Base-by-base conservation (phyloP, 495 filamentous ascomycete species). In the Aspergillus sclerotiicarbonarius region DNA sequence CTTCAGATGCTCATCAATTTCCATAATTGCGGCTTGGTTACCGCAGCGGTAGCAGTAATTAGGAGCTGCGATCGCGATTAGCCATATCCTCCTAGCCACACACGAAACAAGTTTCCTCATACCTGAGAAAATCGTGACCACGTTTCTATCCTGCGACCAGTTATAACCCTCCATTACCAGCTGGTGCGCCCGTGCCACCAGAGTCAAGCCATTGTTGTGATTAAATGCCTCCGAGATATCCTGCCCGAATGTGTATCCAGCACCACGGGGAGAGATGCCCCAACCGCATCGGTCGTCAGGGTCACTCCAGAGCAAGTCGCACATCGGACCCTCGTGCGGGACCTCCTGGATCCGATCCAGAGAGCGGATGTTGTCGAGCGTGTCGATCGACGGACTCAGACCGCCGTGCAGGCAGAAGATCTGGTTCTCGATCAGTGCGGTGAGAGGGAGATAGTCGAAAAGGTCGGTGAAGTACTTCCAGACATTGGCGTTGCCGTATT, bases 401-500 rank as follows among this genome's bases (percentile, higher is more conserved):
- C 94, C 94, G 65, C 94, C 94, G 77, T 98, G 94, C 52, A 98
- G 86, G 78, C 94, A 98, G 85, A 98, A 98, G 74, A 98, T 98
- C 81, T 98, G 94, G 77, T 96, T 97, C 77, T 98, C 93, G 78
- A 98, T 98, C 61, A 98, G 84, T 58, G 94, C 94, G 61, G 94
- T 98, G 69, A 98, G 87, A 62, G 94, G 94, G 41, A 98, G 91
- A 77, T 92, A 98, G 78, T 98, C 94, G 80, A 98, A 98, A 33
- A 98, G 86, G 71, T 98, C 94, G 65, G 94, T 98, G 75, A 98
- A 98, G 79, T 90, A 97, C 82, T 96, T 97, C 94, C 94, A 98
- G 62, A 98, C 94, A 70, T 97, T 98, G 60, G 94, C 94, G 70
- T 96, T 97, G 75, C 92, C 92, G 67, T 97, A 97, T 80, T 97